Conservation (phyloP, 495 filamentous ascomycete genomes). For the Penicillium simplicissimum region DNA sequence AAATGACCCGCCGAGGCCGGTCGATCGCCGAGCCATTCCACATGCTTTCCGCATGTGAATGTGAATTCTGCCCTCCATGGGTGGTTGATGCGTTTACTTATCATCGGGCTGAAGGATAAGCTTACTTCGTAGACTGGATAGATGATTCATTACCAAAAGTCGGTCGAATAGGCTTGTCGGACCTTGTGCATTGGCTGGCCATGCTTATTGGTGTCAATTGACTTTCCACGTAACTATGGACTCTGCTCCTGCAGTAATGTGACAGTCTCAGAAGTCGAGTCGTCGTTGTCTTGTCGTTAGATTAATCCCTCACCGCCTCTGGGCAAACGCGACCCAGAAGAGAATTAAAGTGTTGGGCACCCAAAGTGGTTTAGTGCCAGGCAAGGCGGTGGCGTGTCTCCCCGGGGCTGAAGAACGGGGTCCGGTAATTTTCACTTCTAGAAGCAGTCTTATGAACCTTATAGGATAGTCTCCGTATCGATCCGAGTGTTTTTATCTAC, state of each 20-base stretch:
- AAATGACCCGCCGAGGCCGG: slow-evolving; percentile 30
- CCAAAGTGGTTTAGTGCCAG: slow-evolving; percentile 10
- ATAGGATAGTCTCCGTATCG: background rate
- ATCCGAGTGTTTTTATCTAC: too few species aligned
- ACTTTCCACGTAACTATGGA: background rate
- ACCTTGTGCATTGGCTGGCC: background rate
- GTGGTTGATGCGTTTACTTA: too few species aligned
- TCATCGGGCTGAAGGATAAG: background rate
- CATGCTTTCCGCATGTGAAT: slow-evolving; percentile 27
- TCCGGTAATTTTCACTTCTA: slow-evolving; percentile 14
- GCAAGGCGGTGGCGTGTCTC: background rate
- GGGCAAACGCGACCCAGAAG: background rate
- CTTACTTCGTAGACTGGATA: background rate
- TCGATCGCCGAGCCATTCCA: slow-evolving; percentile 17
- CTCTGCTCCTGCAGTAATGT: background rate
- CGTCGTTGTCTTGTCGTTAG: background rate
- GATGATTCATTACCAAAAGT: background rate
- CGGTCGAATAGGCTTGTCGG: too few species aligned
- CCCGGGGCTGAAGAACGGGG: slow-evolving; percentile 17
- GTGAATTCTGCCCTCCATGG: too few species aligned
- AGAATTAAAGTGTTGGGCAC: slow-evolving; percentile 16
- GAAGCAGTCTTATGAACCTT: too few species aligned
- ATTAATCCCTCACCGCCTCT: slow-evolving; percentile 5
- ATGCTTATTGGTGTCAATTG: background rate
- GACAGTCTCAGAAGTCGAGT: too few species aligned